phyloP scores from a whole-genome alignment of 2,329 filamentous ascomycete genomes.

The Diaporthe citrichinensis region DNA sequence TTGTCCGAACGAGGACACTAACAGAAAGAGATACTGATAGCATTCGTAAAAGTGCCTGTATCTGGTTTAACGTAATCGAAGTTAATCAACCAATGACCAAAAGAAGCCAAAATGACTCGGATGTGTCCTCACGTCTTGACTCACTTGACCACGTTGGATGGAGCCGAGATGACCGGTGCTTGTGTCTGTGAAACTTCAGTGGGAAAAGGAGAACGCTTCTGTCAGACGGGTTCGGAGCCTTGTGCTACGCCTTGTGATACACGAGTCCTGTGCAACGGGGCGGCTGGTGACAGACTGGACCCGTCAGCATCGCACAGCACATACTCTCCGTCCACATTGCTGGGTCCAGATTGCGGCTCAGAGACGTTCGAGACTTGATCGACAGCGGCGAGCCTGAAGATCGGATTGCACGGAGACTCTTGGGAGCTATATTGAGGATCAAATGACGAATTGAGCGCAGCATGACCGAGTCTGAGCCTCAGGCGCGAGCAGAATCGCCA shows the following conservation, averaged over 20 bases:
- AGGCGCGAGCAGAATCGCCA: not conserved
- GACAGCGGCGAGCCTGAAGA: not conserved
- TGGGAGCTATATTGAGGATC: not conserved
- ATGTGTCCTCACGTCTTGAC: not conserved
- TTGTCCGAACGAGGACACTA: not conserved
- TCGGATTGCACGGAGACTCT: not conserved
- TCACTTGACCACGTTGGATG: not conserved
- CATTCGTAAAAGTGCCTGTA: not conserved
- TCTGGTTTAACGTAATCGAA: not conserved
- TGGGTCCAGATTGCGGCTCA: not conserved
- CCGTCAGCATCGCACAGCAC: constrained; percentile 1
- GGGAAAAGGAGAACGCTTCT: not conserved
- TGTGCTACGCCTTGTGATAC: constrained; percentile 7
- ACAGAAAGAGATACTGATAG: not conserved
- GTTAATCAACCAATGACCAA: not conserved
- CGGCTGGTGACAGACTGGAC: not conserved
- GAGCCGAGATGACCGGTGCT: not conserved
- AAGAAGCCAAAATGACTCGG: not conserved
- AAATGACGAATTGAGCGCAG: not conserved
- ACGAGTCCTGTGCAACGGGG: not conserved
- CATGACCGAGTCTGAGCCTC: not conserved
- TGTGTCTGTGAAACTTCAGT: not conserved
- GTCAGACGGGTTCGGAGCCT: constrained; percentile 20
- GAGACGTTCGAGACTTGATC: not conserved
- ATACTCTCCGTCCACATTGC: not conserved